Conservation (phyloP, 371 early-diverging fungal species). For the Syncephalastrum monosporum region DNA sequence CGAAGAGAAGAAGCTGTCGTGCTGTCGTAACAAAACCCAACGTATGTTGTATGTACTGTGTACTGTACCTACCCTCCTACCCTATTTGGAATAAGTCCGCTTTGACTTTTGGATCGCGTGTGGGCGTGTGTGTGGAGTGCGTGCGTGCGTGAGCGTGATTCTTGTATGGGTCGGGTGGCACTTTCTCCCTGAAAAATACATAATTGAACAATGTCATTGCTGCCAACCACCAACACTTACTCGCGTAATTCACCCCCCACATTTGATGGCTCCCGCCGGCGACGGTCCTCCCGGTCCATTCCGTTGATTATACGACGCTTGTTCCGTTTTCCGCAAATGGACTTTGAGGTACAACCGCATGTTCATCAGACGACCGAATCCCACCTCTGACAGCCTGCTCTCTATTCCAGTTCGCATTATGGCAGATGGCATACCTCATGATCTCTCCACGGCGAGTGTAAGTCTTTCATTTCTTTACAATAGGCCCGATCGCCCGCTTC, state of each 20-base stretch:
- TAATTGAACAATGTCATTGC: conserved; percentile 11
- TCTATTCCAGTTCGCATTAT: conserved; percentile 70
- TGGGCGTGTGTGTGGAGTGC: no score
- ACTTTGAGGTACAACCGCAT: conserved; percentile 63
- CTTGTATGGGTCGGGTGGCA: no score
- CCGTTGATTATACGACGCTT: conserved; percentile 56
- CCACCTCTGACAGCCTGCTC: background rate
- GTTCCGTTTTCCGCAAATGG: conserved; percentile 81
- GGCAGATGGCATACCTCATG: conserved; percentile 89
- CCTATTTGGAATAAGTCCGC: no score
- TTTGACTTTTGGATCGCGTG: no score
- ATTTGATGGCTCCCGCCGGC: conserved; percentile 17
- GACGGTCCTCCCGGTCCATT: conserved; percentile 21
- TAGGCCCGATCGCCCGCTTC: background rate
- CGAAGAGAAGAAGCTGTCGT: no score
- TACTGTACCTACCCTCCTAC: no score
- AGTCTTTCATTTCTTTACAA: conserved; percentile 21
- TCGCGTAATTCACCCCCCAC: conserved; percentile 13
- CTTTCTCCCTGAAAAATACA: no score
- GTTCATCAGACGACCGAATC: background rate
- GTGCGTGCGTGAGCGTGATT: no score
- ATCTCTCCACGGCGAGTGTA: conserved; percentile 87
- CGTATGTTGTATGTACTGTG: no score
- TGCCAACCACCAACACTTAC: conserved; percentile 20
- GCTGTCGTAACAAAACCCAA: no score